Evolutionary conservation across 441 rosid genomes (phyloP), one percentile per base, ranked within the genome.

Genomic region (Biscutella laevigata): DNA sequence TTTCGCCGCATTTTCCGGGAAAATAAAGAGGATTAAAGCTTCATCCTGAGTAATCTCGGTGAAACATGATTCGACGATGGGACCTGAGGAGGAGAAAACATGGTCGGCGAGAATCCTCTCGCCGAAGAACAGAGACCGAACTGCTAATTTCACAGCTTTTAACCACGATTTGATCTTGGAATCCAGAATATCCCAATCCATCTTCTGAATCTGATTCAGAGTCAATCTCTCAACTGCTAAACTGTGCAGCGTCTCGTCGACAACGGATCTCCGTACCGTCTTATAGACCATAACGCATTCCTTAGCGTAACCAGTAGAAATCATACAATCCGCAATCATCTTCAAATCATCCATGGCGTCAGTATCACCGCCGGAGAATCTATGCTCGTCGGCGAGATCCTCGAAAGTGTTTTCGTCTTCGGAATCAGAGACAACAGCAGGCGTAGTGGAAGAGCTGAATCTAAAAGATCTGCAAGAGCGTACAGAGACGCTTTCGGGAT

Each of bases 261-360:
- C 65, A 5, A 87, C 76, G 2, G 86, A 80, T 76, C 72, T 84
- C 12, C 96, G 74, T 19, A 79, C 77, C 0, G 67, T 28, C 28
- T 71, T 83, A 57, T 78, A 80, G 0, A 72, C 59, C 5, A 6
- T 45, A 0, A 78, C 49, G 66, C 98, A 90, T 65, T 90, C 96
- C 27, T 76, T 83, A 0, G 78, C 74, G 51, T 84, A 85, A 0
- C 98, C 98, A 0, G 86, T 62, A 0, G 75, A 68, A 7, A 83
- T 83, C 98, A 90, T 84, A 43, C 95, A 81, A 43, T 90, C 94
- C 0, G 96, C 95, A 5, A 87, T 87, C 52, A 77, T 74, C 26
- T 74, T 78, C 53, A 87, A 53, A 53, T 87, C 91, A 14, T 70
- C 55, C 84, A 84, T 75, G 0, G 72, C 83, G 17, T 68, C 66